Evolutionary conservation across 2,329 filamentous ascomycete species (phyloP).

Genomic region (Fusarium chlamydosporum): DNA sequence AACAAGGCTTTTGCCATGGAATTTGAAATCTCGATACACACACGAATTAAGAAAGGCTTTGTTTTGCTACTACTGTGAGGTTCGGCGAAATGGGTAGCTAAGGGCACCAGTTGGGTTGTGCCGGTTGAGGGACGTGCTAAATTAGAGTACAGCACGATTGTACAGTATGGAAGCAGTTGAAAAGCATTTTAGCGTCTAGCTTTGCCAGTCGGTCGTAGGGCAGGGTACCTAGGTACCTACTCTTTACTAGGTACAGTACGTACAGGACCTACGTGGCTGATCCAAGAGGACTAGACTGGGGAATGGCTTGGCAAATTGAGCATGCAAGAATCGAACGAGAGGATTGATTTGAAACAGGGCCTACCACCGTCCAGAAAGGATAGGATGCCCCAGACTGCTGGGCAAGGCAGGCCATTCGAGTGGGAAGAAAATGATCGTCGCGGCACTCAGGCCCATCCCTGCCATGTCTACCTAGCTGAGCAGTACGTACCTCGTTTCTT

Average conservation of each 20-base stretch:
- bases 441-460: conserved; percentile 48
- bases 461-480: conserved; percentile 1
- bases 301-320: conserved; percentile 32
- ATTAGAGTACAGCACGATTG: conserved; percentile 8
- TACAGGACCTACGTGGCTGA: conserved; percentile 1
- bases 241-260: no score
- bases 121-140: conserved; percentile 4
- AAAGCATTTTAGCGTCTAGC: conserved; percentile 1
- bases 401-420: conserved; percentile 36
- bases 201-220: neutral
- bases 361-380: conserved; percentile 37
- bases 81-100: neutral
- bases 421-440: conserved; percentile 50
- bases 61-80: neutral
- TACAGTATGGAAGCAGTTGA: conserved; percentile 4
- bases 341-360: conserved; percentile 47
- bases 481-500: no score
- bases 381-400: conserved; percentile 51
- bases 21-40: conserved; percentile 8
- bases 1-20: conserved; percentile 12
- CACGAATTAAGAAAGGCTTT: neutral
- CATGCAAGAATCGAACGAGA: conserved; percentile 52
- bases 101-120: conserved; percentile 4
- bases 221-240: no score
- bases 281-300: neutral